Base-by-base conservation (phyloP, 805 yeast genomes). In the Metschnikowia sp. region DNA sequence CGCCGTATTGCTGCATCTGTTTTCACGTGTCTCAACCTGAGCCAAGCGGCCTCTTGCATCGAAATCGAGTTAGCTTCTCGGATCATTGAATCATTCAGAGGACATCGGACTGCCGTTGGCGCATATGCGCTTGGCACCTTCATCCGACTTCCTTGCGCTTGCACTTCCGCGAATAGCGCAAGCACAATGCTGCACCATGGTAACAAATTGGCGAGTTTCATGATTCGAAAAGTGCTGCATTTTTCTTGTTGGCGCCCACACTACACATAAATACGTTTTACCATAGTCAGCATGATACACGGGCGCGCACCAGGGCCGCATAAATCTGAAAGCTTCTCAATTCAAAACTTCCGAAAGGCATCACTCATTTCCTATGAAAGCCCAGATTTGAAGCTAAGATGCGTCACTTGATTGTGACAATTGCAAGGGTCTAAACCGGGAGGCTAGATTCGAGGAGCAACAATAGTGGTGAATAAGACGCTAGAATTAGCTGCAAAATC, bases 31-130 rank as follows among this genome's bases (percentile, higher is more conserved):
- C 58, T 43, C 10, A 29, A 69, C 18, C 66, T 55, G 10, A 84
- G 56, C 88, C 89, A 84, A 0, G 58, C 72, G 0, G 52, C 39
- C 58, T 84, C 91, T 10, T 65, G 60, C 1, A 57, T 54, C 1
- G 83, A 76, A 8, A 84, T 53, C 3, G 62, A 56, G 37, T 57
- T 58, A 1, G 87, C 88, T 8, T 66, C 67, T 61, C 90, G 74
- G 2, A 75, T 63, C 22, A 61, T 38, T 4, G 74, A 55, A 11
- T 45, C 46, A 12, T 56, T 48, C 12, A 49, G 31, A 0, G 86
- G 86, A 63, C 88, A 83, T 3, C 70, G 65, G 6, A 82, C 77
- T 11, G 65, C 63, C 0, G 79, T 84, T 1, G 90, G 90, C 1
- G 84, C 84, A 22, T 22, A 22, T 22, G 26, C 26, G 26, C 26